phyloP scores from a whole-genome alignment of 2,329 filamentous ascomycete species.

The Colletotrichum noveboracense region DNA sequence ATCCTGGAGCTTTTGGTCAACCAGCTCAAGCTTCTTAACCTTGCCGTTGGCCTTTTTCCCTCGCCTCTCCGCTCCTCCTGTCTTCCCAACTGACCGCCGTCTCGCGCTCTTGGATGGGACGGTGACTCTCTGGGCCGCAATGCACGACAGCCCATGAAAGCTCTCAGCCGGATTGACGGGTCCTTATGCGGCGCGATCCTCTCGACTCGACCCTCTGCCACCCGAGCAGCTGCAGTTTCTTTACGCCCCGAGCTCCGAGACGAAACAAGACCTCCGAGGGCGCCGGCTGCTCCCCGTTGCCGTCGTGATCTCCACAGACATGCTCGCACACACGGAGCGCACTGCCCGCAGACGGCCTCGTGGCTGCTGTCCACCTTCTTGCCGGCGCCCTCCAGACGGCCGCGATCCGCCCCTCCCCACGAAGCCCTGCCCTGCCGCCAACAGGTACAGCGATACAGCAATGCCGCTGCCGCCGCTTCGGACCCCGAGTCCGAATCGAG shows the following conservation, averaged over 20 bases:
- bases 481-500: constrained; percentile 21
- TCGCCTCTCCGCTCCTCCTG: background rate
- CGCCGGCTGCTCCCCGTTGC: background rate
- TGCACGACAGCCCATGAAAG: constrained; percentile 66
- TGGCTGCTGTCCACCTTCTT: constrained; percentile 50
- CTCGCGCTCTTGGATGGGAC: constrained; percentile 13
- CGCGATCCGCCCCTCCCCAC: constrained; percentile 12
- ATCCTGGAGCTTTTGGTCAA: constrained; percentile 9
- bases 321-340: background rate
- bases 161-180: constrained; percentile 63
- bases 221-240: constrained; percentile 8
- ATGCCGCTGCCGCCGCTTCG: constrained; percentile 19
- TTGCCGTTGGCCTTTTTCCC: background rate
- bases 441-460: constrained; percentile 4
- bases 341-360: constrained; percentile 37
- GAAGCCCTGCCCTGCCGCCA: background rate
- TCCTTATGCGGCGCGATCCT: constrained; percentile 63
- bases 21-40: constrained; percentile 4
- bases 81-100: background rate
- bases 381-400: constrained; percentile 27
- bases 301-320: background rate
- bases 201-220: constrained; percentile 45
- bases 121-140: constrained; percentile 28
- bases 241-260: constrained; percentile 7
- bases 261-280: constrained; percentile 9